Evolutionary conservation across 495 filamentous ascomycete species (phyloP).

Genomic region (Zalerion maritima): DNA sequence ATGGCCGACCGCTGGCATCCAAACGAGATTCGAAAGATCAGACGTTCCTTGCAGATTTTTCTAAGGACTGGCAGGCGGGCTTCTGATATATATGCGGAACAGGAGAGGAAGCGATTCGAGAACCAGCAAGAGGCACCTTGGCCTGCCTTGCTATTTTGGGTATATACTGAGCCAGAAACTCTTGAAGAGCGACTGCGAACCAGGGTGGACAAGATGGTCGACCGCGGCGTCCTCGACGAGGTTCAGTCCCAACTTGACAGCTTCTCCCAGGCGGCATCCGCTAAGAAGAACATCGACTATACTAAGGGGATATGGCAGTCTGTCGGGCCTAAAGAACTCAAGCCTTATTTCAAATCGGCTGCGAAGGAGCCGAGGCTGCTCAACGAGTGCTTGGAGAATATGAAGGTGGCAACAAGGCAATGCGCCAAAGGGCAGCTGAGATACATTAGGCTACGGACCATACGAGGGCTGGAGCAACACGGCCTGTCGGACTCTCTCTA

Average conservation of each 20-base stretch:
- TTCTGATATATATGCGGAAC: conserved; percentile 78
- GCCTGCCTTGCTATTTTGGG: conserved; percentile 73
- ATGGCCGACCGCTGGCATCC: conserved; percentile 94
- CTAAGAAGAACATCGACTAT: conserved; percentile 45
- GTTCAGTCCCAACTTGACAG: conserved; percentile 46
- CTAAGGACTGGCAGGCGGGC: conserved; percentile 63
- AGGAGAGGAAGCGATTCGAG: conserved; percentile 27
- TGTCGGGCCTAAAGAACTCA: conserved; percentile 88
- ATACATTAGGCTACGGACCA: conserved; percentile 76
- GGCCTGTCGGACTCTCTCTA: conserved; percentile 43
- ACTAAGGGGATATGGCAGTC: conserved; percentile 85
- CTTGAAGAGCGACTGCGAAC: conserved; percentile 55
- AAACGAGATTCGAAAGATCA: conserved; percentile 78
- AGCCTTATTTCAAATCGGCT: conserved; percentile 45
- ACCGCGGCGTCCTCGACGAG: conserved; percentile 53
- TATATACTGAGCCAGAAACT: conserved; percentile 52
- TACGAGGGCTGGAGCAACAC: conserved; percentile 44
- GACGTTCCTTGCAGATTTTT: conserved; percentile 78
- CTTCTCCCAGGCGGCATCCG: conserved; percentile 26
- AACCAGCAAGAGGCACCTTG: conserved; percentile 18
- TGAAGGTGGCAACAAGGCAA: conserved; percentile 67
- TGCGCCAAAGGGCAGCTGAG: conserved; percentile 72
- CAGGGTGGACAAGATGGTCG: conserved; percentile 73
- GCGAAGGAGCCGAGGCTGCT: conserved; percentile 23
- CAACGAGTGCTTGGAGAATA: conserved; percentile 29